Percentiles rank a stretch among this genome's conserved stretches.
Conservation (phyloP, 345 rosid species). For the Populus pruinosa region DNA sequence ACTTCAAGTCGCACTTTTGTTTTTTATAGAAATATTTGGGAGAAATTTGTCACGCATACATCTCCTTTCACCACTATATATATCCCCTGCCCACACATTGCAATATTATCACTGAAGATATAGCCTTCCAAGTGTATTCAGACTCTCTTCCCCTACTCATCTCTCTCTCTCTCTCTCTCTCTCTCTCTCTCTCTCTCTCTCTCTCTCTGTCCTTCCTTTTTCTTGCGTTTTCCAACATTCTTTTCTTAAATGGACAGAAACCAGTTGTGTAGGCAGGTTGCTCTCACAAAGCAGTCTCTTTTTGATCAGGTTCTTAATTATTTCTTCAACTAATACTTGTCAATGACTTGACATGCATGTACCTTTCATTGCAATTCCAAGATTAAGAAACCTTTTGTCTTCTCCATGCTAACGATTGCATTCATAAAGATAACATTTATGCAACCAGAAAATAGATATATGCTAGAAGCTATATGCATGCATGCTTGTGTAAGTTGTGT, state of each 20-base stretch:
- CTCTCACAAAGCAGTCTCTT: conserved; percentile 53
- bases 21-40: neutral
- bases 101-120: conserved; percentile 9
- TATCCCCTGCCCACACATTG: conserved; percentile 4
- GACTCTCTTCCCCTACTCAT: neutral
- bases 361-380: neutral
- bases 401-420: neutral
- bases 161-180: neutral
- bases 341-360: neutral
- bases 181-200: neutral
- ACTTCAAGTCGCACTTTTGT: neutral
- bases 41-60: conserved; percentile 3
- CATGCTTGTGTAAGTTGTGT: neutral
- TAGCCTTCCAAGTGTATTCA: neutral
- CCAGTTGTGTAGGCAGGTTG: conserved; percentile 49
- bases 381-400: neutral
- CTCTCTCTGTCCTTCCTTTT: neutral
- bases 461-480: neutral
- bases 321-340: neutral
- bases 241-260: conserved; percentile 31
- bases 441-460: too few species aligned
- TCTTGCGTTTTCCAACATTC: conserved; percentile 12
- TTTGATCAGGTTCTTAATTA: conserved; percentile 53
- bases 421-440: too few species aligned
- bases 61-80: conserved; percentile 25